Evolutionary conservation across 768 basidiomycete species (phyloP), one percentile per base, ranked within the genome.

Genomic region (Dictyophora rubrovolvata): DNA sequence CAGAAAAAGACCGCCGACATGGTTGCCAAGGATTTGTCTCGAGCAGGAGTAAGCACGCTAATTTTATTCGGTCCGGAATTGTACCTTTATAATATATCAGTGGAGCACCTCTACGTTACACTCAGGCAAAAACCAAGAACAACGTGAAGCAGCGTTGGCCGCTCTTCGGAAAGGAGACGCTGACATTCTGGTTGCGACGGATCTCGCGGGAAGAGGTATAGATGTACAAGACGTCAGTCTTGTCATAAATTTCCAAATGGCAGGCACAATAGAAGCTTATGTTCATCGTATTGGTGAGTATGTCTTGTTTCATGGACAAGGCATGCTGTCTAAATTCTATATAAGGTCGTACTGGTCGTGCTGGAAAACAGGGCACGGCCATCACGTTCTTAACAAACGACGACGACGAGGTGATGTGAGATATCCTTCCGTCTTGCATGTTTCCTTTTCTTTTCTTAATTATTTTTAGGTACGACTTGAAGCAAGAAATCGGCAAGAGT

Each of bases 1-100:
- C 94, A 98, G 73, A 99, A 99, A 79, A 96, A 97, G 79, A 95
- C 93, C 12, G 95, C 94, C 54, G 96, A 99, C 69, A 91, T 93
- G 86, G 92, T 99, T 35, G 87, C 92, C 42, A 94, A 94, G 70
- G 94, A 97, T 68, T 76, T 99, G 1, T 85, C 86, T 53, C 88
- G 93, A 55, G 91, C 86, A 46, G 88, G 90, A 20, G 89, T 94
- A 70, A 47, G 89, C 80, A 21, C 22, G 56, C 35, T 42, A 14
- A 14, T 50, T 54, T 36, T 54, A 21, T 50, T 53, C 20, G 35
- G n/a, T 59, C 61, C n/a, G 49, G 54, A 54, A 61, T 52, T 57
- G 55, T 58, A 47, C 22, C 54, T 9, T 53, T 50, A 53, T 51
- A n/a, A 56, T 56, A 58, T 49, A 35, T 50, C 62, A 93, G 88